These are phyloP conservation scores for Verticillium zaregamsianum DNA, from an alignment of 2,329 filamentous ascomycete species.

Conservation along the genomic window DNA sequence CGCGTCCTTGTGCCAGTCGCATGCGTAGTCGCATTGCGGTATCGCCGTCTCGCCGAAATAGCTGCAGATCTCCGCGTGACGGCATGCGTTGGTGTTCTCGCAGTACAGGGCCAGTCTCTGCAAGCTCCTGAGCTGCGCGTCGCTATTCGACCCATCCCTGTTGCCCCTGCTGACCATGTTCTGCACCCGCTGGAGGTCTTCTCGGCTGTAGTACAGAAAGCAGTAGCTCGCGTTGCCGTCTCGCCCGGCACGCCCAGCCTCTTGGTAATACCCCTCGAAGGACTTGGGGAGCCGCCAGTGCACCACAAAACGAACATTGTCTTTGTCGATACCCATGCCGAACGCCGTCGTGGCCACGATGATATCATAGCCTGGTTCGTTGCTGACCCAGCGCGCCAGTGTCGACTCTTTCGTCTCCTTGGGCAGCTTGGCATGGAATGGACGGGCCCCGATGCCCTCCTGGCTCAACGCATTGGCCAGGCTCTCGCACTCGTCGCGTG, in stretches of 20 bases:
- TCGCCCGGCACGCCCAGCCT: constrained; percentile 85
- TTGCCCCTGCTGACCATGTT: constrained; percentile 47
- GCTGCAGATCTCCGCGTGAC: constrained; percentile 69
- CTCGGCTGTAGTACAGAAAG: constrained; percentile 85
- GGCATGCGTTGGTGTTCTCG: constrained; percentile 68
- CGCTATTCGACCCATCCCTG: constrained; percentile 34
- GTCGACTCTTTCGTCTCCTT: constrained; percentile 68
- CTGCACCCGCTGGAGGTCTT: constrained; percentile 74
- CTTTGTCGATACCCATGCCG: constrained; percentile 97
- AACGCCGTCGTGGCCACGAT: constrained; percentile 96
- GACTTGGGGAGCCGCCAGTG: constrained; percentile 94
- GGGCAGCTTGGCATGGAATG: constrained; percentile 67
- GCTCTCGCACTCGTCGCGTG: constrained; percentile 68
- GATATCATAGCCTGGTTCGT: constrained; percentile 75
- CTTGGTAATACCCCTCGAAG: constrained; percentile 95
- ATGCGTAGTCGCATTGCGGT: constrained; percentile 67
- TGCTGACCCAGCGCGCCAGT: constrained; percentile 66
- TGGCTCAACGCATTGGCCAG: constrained; percentile 61
- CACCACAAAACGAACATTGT: constrained; percentile 88
- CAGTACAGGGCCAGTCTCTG: constrained; percentile 73
- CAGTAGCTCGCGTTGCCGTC: constrained; percentile 85
- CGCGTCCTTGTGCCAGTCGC: constrained; percentile 72
- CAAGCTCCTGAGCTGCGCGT: constrained; percentile 58
- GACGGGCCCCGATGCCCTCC: constrained; percentile 68
- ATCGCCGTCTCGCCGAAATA: constrained; percentile 68